Percentiles rank a stretch among this genome's conserved stretches.
Evolutionary conservation across 805 yeast genomes (phyloP).

Genomic region (Yamadazyma takamatsuzukensis): DNA sequence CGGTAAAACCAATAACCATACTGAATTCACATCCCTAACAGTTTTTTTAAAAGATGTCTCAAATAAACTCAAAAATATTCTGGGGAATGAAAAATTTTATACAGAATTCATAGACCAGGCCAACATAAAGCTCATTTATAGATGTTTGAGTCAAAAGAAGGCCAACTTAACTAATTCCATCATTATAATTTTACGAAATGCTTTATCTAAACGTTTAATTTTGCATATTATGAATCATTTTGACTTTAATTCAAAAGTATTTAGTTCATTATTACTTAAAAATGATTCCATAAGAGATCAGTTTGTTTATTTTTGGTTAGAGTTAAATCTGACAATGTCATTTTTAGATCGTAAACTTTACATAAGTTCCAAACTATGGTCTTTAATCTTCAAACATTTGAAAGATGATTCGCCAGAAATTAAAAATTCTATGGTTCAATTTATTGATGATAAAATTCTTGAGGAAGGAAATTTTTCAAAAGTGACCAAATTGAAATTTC

Average conservation of each 20-base stretch:
- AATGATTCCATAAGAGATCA: slow-evolving; percentile 55
- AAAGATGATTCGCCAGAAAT: slow-evolving; percentile 48
- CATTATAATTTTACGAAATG: slow-evolving; percentile 51
- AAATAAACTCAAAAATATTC: not conserved
- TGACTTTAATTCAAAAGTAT: slow-evolving; percentile 59
- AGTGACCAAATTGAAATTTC: slow-evolving; percentile 66
- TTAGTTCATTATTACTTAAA: slow-evolving; percentile 56
- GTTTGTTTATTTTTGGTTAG: slow-evolving; percentile 60
- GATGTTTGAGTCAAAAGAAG: slow-evolving; percentile 58
- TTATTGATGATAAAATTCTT: slow-evolving; percentile 50
- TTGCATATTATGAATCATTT: slow-evolving; percentile 54
- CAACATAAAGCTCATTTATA: slow-evolving; percentile 61
- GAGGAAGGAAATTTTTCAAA: slow-evolving; percentile 60
- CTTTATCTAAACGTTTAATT: slow-evolving; percentile 5
- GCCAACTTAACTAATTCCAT: slow-evolving; percentile 61
- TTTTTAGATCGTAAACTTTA: slow-evolving; percentile 63
- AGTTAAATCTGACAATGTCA: slow-evolving; percentile 46
- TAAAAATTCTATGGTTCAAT: slow-evolving; percentile 34
- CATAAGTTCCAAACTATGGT: slow-evolving; percentile 50
- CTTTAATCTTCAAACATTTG: slow-evolving; percentile 65
- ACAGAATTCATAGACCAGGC: slow-evolving; percentile 47
- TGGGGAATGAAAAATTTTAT: slow-evolving; percentile 27
- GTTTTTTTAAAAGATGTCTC: slow-evolving; percentile 5
- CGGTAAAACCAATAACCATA: slow-evolving; percentile 7
- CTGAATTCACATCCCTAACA: slow-evolving; percentile 3